Percentiles rank a stretch among this genome's conserved stretches.
phyloP scores from a whole-genome alignment of 345 rosid species.

The Dovyalis caffra region DNA sequence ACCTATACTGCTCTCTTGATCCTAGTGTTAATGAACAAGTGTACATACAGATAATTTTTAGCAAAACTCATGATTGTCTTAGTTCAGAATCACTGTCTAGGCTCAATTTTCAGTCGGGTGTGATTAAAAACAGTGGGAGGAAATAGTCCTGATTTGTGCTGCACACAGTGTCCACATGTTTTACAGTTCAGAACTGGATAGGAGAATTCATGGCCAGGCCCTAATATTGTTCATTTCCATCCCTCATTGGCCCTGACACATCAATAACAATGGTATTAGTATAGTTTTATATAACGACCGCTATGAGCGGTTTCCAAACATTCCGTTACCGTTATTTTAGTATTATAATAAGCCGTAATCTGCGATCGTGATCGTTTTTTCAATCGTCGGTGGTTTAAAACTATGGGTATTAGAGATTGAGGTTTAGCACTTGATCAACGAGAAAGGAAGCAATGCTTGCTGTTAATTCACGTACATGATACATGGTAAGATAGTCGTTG shows the following conservation, averaged over 20 bases:
- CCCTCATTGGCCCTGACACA: neutral
- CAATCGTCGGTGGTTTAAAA: too few relatives aligned
- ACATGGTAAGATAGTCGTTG: neutral
- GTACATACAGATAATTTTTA: too few relatives aligned
- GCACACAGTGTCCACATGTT: neutral
- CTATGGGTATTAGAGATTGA: too few relatives aligned
- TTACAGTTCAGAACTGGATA: neutral
- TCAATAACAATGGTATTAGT: neutral
- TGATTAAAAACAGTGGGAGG: neutral
- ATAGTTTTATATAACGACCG: too few relatives aligned
- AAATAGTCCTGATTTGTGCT: too few relatives aligned
- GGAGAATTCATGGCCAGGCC: neutral
- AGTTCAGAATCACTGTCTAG: neutral
- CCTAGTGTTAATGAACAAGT: neutral
- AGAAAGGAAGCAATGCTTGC: neutral
- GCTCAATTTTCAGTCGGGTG: neutral
- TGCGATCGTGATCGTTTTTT: too few relatives aligned
- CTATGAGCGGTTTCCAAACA: too few relatives aligned
- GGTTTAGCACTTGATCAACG: neutral
- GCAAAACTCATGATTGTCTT: neutral
- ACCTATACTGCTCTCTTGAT: neutral
- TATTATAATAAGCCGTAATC: too few relatives aligned
- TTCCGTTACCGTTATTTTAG: too few relatives aligned
- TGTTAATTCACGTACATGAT: neutral
- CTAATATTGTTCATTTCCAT: neutral